Conservation (phyloP, 352 stramenopile species). For the Hyaloperonospora brassicae region DNA sequence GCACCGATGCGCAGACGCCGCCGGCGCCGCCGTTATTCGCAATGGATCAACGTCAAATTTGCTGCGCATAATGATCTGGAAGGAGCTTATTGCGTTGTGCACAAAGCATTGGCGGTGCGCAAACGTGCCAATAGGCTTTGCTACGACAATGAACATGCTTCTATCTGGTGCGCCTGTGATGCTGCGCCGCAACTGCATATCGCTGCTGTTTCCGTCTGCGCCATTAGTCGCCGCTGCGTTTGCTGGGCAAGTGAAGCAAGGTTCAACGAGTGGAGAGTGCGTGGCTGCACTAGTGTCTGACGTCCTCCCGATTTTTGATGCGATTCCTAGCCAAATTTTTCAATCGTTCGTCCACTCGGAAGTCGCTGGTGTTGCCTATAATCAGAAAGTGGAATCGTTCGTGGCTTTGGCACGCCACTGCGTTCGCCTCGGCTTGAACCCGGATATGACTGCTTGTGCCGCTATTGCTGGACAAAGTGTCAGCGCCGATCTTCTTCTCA, state of each 20-base stretch:
- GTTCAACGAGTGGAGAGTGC: slow-evolving; percentile 16
- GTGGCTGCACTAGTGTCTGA: slow-evolving; percentile 36
- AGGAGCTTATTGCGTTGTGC: slow-evolving; percentile 55
- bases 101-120: slow-evolving; percentile 66
- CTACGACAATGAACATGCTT: slow-evolving; percentile 31
- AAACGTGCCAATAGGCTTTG: slow-evolving; percentile 64
- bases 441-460: slow-evolving; percentile 8
- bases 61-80: slow-evolving; percentile 53
- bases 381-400: slow-evolving; percentile 66
- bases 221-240: slow-evolving; percentile 42
- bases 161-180: slow-evolving; percentile 53
- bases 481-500: too few relatives aligned
- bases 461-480: not conserved
- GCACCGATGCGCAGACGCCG: slow-evolving; percentile 27
- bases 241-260: slow-evolving; percentile 23
- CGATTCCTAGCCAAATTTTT: slow-evolving; percentile 49
- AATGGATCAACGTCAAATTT: slow-evolving; percentile 20
- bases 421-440: slow-evolving; percentile 38
- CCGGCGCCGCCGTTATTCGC: slow-evolving; percentile 5
- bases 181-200: slow-evolving; percentile 58
- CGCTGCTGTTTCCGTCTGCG: slow-evolving; percentile 52
- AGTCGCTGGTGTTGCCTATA: slow-evolving; percentile 40
- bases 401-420: slow-evolving; percentile 54
- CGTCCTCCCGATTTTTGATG: slow-evolving; percentile 57
- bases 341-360: slow-evolving; percentile 57